Percentiles rank a stretch among this genome's conserved stretches.
phyloP scores from a whole-genome alignment of 495 filamentous ascomycete species.

The Lasiosphaeria hispida region DNA sequence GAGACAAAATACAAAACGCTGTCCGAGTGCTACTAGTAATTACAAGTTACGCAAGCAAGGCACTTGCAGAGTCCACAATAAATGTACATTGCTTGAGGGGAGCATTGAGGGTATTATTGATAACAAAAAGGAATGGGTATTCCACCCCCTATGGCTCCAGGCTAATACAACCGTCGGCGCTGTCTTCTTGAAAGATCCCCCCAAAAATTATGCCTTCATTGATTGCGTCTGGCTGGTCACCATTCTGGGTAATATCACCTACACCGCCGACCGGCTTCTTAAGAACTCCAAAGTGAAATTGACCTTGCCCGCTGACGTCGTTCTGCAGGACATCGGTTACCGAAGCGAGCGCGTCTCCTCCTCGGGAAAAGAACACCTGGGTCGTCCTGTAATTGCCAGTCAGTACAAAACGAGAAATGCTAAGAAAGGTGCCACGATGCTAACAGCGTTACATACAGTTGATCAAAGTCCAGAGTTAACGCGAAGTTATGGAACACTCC shows the following conservation, averaged over 20 bases:
- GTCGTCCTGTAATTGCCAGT: constrained; percentile 10
- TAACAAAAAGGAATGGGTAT: too few species aligned
- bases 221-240: constrained; percentile 40
- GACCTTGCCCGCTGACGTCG: constrained; percentile 43
- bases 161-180: constrained; percentile 33
- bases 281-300: constrained; percentile 48
- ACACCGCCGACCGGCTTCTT: constrained; percentile 41
- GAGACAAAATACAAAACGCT: too few species aligned
- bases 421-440: not conserved
- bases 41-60: too few species aligned
- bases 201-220: constrained; percentile 48
- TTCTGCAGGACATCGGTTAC: constrained; percentile 37
- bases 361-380: constrained; percentile 39
- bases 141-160: constrained; percentile 5
- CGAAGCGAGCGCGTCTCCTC: constrained; percentile 28
- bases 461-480: constrained; percentile 42
- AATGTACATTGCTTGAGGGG: too few species aligned
- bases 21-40: too few species aligned
- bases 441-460: constrained; percentile 28
- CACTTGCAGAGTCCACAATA: too few species aligned
- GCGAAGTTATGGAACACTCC: constrained; percentile 49
- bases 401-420: not conserved
- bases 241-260: constrained; percentile 39
- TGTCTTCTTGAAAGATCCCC: constrained; percentile 48
- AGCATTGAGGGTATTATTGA: too few species aligned